Conservation (phyloP, 2,329 filamentous ascomycete genomes). For the Sporothrix luriei region DNA sequence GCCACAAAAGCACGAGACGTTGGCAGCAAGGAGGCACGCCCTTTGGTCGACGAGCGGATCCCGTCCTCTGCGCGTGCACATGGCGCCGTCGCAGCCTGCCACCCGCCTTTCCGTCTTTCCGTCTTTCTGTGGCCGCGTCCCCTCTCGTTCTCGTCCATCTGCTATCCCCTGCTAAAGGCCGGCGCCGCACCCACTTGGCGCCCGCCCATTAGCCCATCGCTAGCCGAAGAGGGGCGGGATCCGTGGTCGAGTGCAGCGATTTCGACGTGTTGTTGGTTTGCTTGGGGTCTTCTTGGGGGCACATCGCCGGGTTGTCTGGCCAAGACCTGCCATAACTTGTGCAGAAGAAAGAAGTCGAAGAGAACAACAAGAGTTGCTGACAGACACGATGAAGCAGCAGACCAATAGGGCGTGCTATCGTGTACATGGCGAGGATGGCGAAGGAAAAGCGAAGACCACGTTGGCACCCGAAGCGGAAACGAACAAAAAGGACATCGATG, state of each 20-base stretch:
- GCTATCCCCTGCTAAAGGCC: constrained; percentile 25
- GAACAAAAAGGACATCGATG: not conserved
- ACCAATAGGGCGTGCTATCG: no score
- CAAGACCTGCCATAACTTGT: no score
- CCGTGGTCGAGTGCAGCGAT: not conserved
- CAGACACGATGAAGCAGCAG: not conserved
- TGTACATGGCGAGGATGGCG: no score
- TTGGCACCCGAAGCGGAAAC: no score
- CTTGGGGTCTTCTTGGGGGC: no score
- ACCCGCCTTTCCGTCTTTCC: no score
- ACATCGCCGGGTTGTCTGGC: no score
- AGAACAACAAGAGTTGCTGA: not conserved
- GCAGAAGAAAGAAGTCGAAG: not conserved
- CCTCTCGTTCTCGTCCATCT: not conserved
- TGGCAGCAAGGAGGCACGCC: not conserved
- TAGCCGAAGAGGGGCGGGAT: constrained; percentile 5
- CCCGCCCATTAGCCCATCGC: constrained; percentile 7
- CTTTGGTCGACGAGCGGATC: constrained; percentile 12
- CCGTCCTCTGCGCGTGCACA: not conserved
- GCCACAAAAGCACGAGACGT: not conserved
- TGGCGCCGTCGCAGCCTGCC: no score
- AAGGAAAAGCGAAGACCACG: no score
- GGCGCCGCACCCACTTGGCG: constrained; percentile 23
- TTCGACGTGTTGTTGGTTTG: no score
- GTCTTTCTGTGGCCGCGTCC: no score